phyloP scores from a whole-genome alignment of 169 alveolate genomes.

The Plasmodium chabaudi region DNA sequence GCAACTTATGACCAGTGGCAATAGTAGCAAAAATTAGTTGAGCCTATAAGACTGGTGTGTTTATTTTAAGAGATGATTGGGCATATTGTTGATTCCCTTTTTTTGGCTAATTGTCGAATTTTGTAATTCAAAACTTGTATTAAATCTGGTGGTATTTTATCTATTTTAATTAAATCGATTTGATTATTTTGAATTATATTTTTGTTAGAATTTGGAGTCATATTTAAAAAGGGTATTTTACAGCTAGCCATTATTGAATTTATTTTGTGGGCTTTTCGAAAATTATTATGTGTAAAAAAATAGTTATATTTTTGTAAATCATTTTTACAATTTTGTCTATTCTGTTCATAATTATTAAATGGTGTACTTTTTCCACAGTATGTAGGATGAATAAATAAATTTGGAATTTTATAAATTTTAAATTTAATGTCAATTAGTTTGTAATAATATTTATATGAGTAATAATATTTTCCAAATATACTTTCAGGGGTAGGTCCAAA shows the following conservation, averaged over 20 bases:
- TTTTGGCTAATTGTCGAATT: background rate
- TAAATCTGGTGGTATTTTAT: conserved; percentile 52
- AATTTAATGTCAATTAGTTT: conserved; percentile 25
- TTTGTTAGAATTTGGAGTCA: background rate
- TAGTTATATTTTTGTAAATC: no score
- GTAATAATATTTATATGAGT: conserved; percentile 24
- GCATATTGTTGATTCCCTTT: no score
- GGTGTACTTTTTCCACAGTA: no score
- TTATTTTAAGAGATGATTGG: no score
- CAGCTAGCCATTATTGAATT: background rate
- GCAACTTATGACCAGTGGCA: no score
- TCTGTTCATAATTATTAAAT: no score
- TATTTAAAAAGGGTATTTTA: background rate
- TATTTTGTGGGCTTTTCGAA: conserved; percentile 43
- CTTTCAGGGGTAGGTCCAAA: conserved; percentile 45
- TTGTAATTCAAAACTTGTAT: conserved; percentile 39
- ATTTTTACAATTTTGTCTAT: no score
- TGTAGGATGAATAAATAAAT: background rate
- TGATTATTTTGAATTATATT: background rate
- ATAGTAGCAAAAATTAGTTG: no score
- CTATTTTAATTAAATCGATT: conserved; percentile 6
- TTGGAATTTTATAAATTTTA: conserved; percentile 13
- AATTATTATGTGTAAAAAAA: background rate
- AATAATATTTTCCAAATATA: conserved; percentile 53
- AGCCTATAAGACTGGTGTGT: no score